Conservation (phyloP, 306 rosid genomes). For the Chamaecrista fasciculata region DNA sequence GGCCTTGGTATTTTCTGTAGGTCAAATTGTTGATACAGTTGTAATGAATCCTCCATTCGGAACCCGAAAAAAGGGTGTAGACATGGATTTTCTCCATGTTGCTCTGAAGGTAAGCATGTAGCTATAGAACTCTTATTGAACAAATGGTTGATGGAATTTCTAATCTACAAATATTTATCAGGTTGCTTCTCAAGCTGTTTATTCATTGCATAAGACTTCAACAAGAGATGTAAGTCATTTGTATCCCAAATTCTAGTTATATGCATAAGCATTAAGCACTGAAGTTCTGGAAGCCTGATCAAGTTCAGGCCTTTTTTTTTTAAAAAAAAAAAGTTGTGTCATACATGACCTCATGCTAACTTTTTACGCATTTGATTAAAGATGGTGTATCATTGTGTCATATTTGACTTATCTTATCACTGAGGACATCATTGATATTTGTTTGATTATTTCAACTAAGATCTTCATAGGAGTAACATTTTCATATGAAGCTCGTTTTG, state of each 20-base stretch:
- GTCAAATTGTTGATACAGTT: constrained; percentile 74
- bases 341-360: background rate
- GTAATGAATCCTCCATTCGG: constrained; percentile 98
- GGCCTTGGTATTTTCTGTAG: constrained; percentile 38
- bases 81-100: constrained; percentile 72
- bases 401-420: background rate
- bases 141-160: constrained; percentile 13
- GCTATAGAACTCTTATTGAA: background rate
- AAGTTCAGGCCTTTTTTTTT: no score
- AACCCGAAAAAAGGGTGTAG: constrained; percentile 82
- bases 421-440: constrained; percentile 8
- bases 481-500: background rate
- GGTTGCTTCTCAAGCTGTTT: constrained; percentile 90
- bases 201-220: constrained; percentile 86
- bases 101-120: constrained; percentile 66
- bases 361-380: background rate
- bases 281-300: background rate
- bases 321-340: no score
- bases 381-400: constrained; percentile 11
- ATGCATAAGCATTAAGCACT: background rate
- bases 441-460: background rate
- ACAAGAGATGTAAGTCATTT: constrained; percentile 79
- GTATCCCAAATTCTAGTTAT: constrained; percentile 25
- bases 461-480: background rate
- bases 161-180: constrained; percentile 32